A percentile compares a stretch with the other conserved stretches of the same genome.
Conservation (phyloP, 2,329 filamentous ascomycete genomes). For the Apiospora kogelbergensis region DNA sequence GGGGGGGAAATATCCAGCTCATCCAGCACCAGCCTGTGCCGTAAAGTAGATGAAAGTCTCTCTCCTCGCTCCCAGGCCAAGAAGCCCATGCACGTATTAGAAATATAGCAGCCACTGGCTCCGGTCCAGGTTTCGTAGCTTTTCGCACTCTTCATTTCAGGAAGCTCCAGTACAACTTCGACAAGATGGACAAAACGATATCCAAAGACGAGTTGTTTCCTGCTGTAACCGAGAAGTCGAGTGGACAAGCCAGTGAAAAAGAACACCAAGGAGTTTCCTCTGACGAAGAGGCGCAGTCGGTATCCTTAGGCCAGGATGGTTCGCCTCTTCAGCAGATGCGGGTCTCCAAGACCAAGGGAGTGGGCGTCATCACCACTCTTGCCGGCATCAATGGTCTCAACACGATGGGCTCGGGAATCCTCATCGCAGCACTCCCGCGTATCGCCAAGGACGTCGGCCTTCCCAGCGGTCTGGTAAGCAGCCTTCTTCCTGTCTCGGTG, state of each 20-base stretch:
- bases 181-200: background rate
- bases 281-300: background rate
- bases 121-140: background rate
- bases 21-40: background rate
- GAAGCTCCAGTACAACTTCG: too few relatives aligned
- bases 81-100: background rate
- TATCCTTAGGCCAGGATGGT: background rate
- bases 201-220: background rate
- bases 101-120: background rate
- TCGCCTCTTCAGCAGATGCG: background rate
- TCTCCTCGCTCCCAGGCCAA: background rate
- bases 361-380: constrained; percentile 11
- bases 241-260: background rate
- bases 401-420: constrained; percentile 30
- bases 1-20: background rate
- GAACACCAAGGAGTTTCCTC: background rate
- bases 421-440: constrained; percentile 36
- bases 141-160: background rate
- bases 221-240: background rate
- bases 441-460: constrained; percentile 37
- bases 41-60: background rate
- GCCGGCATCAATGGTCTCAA: constrained; percentile 12
- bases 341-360: constrained; percentile 6
- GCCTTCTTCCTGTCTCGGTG: background rate
- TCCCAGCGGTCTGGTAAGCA: constrained; percentile 21